These are phyloP conservation scores for Exophiala sideris DNA, from an alignment of 2,329 filamentous ascomycete genomes.

Conservation along the genomic window DNA sequence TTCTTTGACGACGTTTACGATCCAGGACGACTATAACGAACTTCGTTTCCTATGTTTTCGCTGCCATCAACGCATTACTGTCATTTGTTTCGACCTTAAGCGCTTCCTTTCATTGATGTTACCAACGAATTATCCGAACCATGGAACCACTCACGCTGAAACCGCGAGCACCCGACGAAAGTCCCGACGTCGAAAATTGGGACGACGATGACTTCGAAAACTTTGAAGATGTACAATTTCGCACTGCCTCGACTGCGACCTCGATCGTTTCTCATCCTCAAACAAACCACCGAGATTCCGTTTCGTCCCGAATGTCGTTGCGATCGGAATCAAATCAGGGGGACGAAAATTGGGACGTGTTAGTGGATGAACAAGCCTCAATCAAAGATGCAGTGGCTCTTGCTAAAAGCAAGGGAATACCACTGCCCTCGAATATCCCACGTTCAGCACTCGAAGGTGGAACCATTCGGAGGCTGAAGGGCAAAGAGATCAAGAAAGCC, in stretches of 20 bases:
- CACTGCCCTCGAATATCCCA: conserved; percentile 80
- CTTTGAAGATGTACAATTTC: conserved; percentile 45
- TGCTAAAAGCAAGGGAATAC: conserved; percentile 85
- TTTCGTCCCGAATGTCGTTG: conserved; percentile 77
- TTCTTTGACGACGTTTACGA: conserved; percentile 18
- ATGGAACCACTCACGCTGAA: conserved; percentile 41
- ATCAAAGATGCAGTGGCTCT: conserved; percentile 82
- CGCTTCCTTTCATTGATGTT: neutral
- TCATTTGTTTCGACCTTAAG: conserved; percentile 5
- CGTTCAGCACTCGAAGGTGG: conserved; percentile 86
- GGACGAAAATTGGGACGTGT: conserved; percentile 85
- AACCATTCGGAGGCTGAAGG: conserved; percentile 85
- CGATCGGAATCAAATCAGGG: conserved; percentile 71
- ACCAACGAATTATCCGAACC: conserved; percentile 12
- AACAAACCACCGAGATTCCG: conserved; percentile 62
- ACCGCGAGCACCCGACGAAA: conserved; percentile 34
- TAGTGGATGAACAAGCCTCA: conserved; percentile 80
- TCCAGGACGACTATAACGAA: conserved; percentile 13
- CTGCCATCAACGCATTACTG: conserved; percentile 4
- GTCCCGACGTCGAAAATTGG: conserved; percentile 46
- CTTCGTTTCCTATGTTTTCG: conserved; percentile 3
- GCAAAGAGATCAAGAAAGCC: conserved; percentile 67
- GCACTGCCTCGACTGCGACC: conserved; percentile 44
- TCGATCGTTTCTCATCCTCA: conserved; percentile 43
- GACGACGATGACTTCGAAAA: conserved; percentile 51